Percentiles rank a stretch among this genome's conserved stretches.
Evolutionary conservation across 805 yeast species (phyloP).

Genomic region (Myxozyma kluyveri): DNA sequence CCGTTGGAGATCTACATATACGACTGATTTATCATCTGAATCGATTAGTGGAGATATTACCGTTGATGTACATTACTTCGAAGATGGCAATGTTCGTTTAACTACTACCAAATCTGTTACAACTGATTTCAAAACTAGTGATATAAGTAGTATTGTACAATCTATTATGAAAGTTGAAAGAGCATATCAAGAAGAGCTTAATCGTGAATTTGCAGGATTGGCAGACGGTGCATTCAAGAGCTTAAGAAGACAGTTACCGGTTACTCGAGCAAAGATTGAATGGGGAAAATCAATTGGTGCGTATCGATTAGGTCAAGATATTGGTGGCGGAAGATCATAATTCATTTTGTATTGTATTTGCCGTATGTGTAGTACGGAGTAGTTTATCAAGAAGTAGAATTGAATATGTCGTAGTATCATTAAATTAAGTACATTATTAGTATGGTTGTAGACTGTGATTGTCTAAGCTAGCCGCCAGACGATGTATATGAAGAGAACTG

Average conservation of each 20-base stretch:
- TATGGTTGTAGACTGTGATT: neutral
- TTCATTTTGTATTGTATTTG: neutral
- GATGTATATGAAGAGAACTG: slow-evolving; percentile 18
- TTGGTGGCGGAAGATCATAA: slow-evolving; percentile 35
- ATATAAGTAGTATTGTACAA: slow-evolving; percentile 41
- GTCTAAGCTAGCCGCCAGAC: slow-evolving; percentile 19
- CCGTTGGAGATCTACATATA: slow-evolving; percentile 73
- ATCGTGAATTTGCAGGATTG: slow-evolving; percentile 62
- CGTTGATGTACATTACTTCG: slow-evolving; percentile 86
- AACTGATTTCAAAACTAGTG: slow-evolving; percentile 17
- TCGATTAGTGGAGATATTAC: slow-evolving; percentile 52
- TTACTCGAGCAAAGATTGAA: slow-evolving; percentile 83
- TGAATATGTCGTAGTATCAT: neutral
- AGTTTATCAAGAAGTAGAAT: neutral
- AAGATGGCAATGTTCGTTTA: slow-evolving; percentile 91
- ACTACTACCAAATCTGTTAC: slow-evolving; percentile 44
- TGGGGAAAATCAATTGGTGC: slow-evolving; percentile 95
- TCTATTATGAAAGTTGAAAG: slow-evolving; percentile 58
- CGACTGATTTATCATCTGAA: slow-evolving; percentile 39
- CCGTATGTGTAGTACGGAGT: neutral
- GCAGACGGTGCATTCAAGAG: slow-evolving; percentile 80
- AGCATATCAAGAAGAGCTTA: slow-evolving; percentile 55
- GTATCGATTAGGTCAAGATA: slow-evolving; percentile 82
- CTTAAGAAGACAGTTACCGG: slow-evolving; percentile 86
- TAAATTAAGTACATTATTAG: neutral